A percentile compares a stretch with the other conserved stretches of the same genome.
phyloP scores from a whole-genome alignment of 768 basidiomycete genomes.

The Lyophyllum decastes region DNA sequence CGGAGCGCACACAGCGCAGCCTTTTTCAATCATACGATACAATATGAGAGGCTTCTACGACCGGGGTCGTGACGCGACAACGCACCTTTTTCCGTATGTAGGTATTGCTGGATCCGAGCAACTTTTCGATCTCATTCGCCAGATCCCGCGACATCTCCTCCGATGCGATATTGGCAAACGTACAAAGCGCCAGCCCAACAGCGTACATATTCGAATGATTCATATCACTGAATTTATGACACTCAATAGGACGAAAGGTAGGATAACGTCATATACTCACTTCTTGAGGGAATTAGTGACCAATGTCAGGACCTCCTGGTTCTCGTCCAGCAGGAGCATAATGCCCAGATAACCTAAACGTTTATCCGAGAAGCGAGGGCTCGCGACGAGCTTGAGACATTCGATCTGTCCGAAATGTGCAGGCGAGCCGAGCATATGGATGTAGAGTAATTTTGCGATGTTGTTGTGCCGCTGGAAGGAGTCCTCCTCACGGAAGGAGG shows the following conservation, averaged over 20 bases:
- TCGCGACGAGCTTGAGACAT: conserved; percentile 92
- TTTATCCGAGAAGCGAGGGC: conserved; percentile 95
- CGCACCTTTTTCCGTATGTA: conserved; percentile 98
- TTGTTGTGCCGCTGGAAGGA: conserved; percentile 94
- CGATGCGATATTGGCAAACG: conserved; percentile 98
- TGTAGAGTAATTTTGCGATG: conserved; percentile 96
- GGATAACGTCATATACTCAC: conserved; percentile 43
- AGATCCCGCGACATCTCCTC: conserved; percentile 99
- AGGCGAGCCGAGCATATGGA: conserved; percentile 98
- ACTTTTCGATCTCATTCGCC: conserved; percentile 96
- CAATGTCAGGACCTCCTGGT: conserved; percentile 93
- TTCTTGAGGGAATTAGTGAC: conserved; percentile 99
- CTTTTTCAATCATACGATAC: conserved; percentile 38
- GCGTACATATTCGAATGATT: conserved; percentile 99
- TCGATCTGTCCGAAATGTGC: conserved; percentile 99
- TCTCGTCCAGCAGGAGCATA: conserved; percentile 97
- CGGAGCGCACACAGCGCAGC: conserved; percentile 94
- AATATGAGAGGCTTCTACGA: background rate
- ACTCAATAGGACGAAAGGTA: background rate
- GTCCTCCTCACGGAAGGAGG: conserved; percentile 97
- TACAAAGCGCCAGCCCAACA: conserved; percentile 94
- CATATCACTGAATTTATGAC: conserved; percentile 74
- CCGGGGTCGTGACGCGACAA: background rate
- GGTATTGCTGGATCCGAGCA: conserved; percentile 95
- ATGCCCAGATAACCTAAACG: conserved; percentile 95